Evolutionary conservation across 192 early-diverging fungal genomes (phyloP).

Genomic region (Rhizoclosmatium sp.): DNA sequence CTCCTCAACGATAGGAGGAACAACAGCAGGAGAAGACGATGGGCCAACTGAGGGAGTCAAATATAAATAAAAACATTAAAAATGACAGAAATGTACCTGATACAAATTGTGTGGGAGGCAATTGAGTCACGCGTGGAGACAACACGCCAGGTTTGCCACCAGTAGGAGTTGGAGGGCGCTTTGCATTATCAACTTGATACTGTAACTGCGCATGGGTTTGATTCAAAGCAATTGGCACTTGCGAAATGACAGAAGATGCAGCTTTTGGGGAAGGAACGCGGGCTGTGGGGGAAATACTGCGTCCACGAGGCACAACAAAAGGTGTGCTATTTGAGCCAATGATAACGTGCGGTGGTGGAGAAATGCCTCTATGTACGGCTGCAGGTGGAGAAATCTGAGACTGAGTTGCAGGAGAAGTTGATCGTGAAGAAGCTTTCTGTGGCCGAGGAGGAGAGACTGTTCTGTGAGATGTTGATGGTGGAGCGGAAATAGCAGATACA

Average conservation of each 20-base stretch:
- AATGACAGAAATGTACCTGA: neutral
- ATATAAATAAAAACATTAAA: neutral
- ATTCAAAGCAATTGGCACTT: neutral
- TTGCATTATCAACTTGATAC: constrained; percentile 22
- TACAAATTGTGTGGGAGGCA: no score
- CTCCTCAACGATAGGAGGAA: constrained; percentile 6
- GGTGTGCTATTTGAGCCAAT: neutral
- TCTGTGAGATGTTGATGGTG: neutral
- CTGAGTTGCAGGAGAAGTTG: neutral
- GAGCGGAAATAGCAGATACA: neutral
- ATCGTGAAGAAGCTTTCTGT: neutral
- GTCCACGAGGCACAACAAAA: neutral
- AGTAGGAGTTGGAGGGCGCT: neutral
- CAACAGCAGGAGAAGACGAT: constrained; percentile 14
- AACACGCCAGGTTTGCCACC: neutral
- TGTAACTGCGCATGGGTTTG: neutral
- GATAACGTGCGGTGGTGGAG: neutral
- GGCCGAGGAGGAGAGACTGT: neutral
- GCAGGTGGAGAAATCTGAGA: neutral
- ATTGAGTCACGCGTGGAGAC: neutral
- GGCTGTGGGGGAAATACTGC: neutral
- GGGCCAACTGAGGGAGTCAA: neutral
- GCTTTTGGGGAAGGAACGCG: neutral
- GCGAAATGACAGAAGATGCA: neutral
- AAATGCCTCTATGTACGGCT: neutral